Evolutionary conservation across 257 asterid species (phyloP), one percentile per base, ranked within the genome.

Genomic region (Solanum lignicaule): DNA sequence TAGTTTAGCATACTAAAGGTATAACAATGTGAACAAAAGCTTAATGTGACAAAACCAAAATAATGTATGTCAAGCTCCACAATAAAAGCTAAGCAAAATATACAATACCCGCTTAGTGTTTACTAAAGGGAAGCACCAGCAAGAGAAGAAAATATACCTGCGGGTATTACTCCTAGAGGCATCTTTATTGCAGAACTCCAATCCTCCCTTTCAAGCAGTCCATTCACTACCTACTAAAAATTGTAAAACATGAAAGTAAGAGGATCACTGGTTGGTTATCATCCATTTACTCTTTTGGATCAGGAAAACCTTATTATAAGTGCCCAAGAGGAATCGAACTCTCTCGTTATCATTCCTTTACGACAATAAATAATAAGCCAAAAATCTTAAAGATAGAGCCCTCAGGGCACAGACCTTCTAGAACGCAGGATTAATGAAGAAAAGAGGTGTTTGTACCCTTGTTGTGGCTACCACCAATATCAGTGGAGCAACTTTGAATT

Each of bases 81-180:
- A 81, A 43, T 18, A 46, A 81, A 81, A 46, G 41, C 41, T 81
- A 29, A 9, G 58, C 66, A 81, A 46, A 46, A 46, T 27, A 29
- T 29, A 81, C 43, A 81, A 9, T 16, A 29, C 7, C 33, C 20
- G 18, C 83, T 76, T 23, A 76, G 33, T 11, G 31, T 38, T 23
- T 12, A 38, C 58, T 23, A 6, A 38, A 76, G 6, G 83, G 7
- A 76, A 76, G 58, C 41, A 46, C 41, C 29, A 5, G 41, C 6
- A 71, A 87, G 35, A 20, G 58, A 52, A 83, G 41, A 62, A 87
- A 76, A 62, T 87, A 48, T 75, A 97, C 99, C 99, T 92, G 99
- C 99, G 85, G 99, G 99, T 74, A 97, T 94, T 86, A 91, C 93
- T 83, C 99, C 99, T 76, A 97, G 94, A 88, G 99, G 98, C 86